Base-by-base conservation (phyloP, 2,329 filamentous ascomycete genomes). In the Coniochaeta sp. region DNA sequence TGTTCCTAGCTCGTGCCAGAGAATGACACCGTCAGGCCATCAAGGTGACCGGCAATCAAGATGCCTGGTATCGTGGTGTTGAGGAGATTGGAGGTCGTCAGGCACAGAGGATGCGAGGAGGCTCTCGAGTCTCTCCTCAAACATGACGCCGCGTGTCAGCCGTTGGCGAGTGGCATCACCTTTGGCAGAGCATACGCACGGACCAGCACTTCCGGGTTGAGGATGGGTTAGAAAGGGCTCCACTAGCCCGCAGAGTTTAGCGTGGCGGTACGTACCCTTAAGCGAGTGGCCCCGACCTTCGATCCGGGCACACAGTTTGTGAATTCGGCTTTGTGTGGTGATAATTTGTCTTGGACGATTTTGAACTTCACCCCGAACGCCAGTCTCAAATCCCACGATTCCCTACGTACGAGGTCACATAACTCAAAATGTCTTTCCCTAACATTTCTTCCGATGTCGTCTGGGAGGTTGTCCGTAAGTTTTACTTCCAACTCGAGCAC, bases 391-490 rank as follows among this genome's bases (percentile, higher is more conserved):
- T 64, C 62, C 43, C 56, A 66, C 57, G 59, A 62, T 59, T 61
- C 59, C 58, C 61, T 59, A 38, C 62, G 58, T 61, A 61, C 61
- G 64, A 66, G 62, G 59, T 62, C 64, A 61, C 69, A 70, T 66
- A 68, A 57, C 12, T 72, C 82, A 85, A 77, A 78, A 85, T 85
- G 81, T 74, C 75, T 72, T 81, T 85, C 70, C 77, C 87, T 72
- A 91, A 92, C 83, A 83, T 96, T 75, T 96, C 92, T 77, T 80
- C 88, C 75, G 93, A 97, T 81, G 85, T 97, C 72, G 81, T 96
- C 84, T 98, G 93, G 93, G 89, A 93, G 86, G 81, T 96, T 78
- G 88, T 89, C 84, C 91, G 93, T 97, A 88, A 79, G 92, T 92
- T 66, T 63, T 63, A 44, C 38, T 22, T 38, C 22, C 6, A 22